Conservation (phyloP, 2,329 filamentous ascomycete species). For the Zymoseptoria crescenta region DNA sequence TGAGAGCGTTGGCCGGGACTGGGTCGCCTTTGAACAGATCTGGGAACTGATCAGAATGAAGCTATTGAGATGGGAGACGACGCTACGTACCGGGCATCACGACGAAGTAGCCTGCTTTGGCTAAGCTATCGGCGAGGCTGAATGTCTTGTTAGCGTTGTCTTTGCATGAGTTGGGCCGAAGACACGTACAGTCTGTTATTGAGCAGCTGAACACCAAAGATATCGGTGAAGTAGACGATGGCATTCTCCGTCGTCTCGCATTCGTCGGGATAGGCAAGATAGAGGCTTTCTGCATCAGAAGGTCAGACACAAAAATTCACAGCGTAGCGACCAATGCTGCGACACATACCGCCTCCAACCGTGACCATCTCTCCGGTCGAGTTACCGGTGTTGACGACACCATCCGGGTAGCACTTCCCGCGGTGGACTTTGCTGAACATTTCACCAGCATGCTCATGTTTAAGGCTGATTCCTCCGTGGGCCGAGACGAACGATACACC, state of each 20-base stretch:
- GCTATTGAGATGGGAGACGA: not conserved
- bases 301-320: not conserved
- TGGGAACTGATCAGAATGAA: conserved; percentile 3
- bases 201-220: conserved; percentile 28
- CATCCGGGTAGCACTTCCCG: conserved; percentile 6
- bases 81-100: conserved; percentile 16
- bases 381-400: conserved; percentile 12
- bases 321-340: not conserved
- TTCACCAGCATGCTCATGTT: conserved; percentile 16
- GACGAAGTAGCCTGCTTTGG: conserved; percentile 26
- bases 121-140: conserved; percentile 29
- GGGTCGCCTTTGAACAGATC: conserved; percentile 31
- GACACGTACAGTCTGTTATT: conserved; percentile 26
- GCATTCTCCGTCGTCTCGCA: conserved; percentile 14
- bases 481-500: conserved; percentile 5
- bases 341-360: conserved; percentile 10
- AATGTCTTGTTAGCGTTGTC: not conserved
- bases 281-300: conserved; percentile 14
- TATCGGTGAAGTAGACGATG: conserved; percentile 29
- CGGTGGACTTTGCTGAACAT: conserved; percentile 10
- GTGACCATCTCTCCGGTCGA: conserved; percentile 11
- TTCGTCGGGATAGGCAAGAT: conserved; percentile 13
- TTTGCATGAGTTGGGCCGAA: not conserved
- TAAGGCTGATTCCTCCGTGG: conserved; percentile 11
- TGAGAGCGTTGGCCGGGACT: conserved; percentile 20